Base-by-base conservation (phyloP, 75 land plant genomes). In the Picea sitchensis region DNA sequence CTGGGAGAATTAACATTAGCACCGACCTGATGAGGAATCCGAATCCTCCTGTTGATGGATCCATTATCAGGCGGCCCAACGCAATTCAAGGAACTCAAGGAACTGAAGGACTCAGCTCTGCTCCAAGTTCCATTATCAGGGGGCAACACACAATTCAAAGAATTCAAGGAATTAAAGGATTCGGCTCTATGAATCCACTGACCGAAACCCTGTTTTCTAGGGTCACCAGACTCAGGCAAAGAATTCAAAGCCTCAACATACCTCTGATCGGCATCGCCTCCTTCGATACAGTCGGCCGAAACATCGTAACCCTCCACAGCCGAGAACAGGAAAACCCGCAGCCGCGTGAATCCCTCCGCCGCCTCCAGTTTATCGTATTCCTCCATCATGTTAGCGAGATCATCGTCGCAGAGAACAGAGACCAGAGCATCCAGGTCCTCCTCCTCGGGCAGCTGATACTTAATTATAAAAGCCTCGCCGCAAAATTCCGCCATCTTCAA, bases 241-340 rank as follows among this genome's bases (percentile, higher is more conserved):
- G 88, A 84, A 82, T 87, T 88, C 15, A 88, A 78, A 58, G 89
- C 89, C 41, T 88, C 88, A 20, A 88, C 84, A 65, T 86, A 88
- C 38, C 82, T 67, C 80, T 86, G 88, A 41, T 88, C 89, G 20
- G 80, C 32, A 73, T 83, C 80, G 63, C 76, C 86, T 65, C 26
- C 60, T 31, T 85, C 87, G 47, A 76, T 51, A 17, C 60, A 26
- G 21, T 31, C 59, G 12, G 76, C 12, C 26, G 36, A 78, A 12
- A 81, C 58, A 59, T 75, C 59, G 15, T 76, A 81, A 65, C 80
- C 63, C 61, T 83, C 85, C 3, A 67, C 36, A 18, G 78, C 58
- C 31, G 80, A 61, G 51, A 88, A 86, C 47, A 88, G 82, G 61
- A 88, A 88, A 32, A 88, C 80, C 6, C 89, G 78, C 36, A 88